Conservation (phyloP, 2,329 filamentous ascomycete species). For the Westerdykella sp. region DNA sequence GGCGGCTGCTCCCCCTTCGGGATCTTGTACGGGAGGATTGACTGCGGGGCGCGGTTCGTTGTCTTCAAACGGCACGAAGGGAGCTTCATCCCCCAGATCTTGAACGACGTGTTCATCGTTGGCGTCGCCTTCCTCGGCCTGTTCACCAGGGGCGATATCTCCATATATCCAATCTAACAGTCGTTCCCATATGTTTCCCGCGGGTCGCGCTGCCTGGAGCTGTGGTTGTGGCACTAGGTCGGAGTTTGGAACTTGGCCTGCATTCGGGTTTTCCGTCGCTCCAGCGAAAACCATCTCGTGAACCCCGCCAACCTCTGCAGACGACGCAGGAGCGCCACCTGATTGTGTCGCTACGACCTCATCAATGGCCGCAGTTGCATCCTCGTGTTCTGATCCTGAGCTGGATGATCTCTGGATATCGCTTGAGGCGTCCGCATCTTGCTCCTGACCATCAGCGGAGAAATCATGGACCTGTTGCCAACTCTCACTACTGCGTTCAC, state of each 20-base stretch:
- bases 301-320: background rate
- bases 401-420: background rate
- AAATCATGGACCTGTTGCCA: conserved; percentile 32
- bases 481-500: conserved; percentile 36
- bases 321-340: background rate
- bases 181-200: conserved; percentile 21
- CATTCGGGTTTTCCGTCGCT: background rate
- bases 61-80: conserved; percentile 51
- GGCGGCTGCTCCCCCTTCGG: conserved; percentile 58
- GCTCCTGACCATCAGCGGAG: background rate
- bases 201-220: conserved; percentile 10
- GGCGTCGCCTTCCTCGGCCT: conserved; percentile 18
- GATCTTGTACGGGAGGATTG: conserved; percentile 40
- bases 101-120: conserved; percentile 57
- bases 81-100: conserved; percentile 54
- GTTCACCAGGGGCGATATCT: conserved; percentile 34
- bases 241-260: conserved; percentile 1
- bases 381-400: background rate
- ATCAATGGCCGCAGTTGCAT: background rate
- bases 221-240: conserved; percentile 5
- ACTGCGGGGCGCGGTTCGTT: conserved; percentile 27
- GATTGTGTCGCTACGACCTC: background rate
- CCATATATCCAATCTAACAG: conserved; percentile 46
- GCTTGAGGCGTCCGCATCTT: background rate
- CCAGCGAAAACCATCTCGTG: background rate